Evolutionary conservation across 2,329 filamentous ascomycete genomes (phyloP), one percentile per base, ranked within the genome.

Genomic region (Cyclaneusma minus): DNA sequence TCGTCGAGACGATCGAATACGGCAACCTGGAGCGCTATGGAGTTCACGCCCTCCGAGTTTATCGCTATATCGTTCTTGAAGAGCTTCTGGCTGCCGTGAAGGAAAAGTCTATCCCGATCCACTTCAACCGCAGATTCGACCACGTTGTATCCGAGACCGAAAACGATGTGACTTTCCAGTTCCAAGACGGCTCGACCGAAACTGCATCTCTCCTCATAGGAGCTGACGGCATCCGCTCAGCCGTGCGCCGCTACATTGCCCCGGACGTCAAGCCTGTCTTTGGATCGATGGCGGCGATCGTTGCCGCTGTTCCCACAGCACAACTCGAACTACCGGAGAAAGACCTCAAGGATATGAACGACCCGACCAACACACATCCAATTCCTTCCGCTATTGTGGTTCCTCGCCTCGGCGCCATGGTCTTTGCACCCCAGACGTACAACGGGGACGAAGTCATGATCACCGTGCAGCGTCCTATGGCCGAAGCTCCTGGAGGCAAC

Each of bases 221-320:
- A 0, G 62, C 64, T 0, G 68, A 74, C 31, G 68, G 68, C 1
- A 72, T 73, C 25, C 63, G 72, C 39, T 70, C 65, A 1, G 51
- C 47, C 0, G 61, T 72, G 0, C 55, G 66, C 3, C 51, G 47
- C 3, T 57, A 67, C 21, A 46, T 74, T 0, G 52, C 60, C 23
- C 60, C 64, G 0, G 51, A 56, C 0, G 36, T 63, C 1, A 41
- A 54, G 17, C 60, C 68, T 2, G 50, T 46, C 2, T 72, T 66
- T 37, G 60, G 56, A 1, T 60, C 60, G 18, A 56, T 60, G 43
- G 43, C 49, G 7, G 55, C 50, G 6, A 45, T 62, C 13, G 38
- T 38, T 3, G 30, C 37, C 7, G 34, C 45, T 29, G 13, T 48
- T 16, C 8, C 30, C 13, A 18, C 41, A 36, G 10, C 25, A 41